A percentile compares a stretch with the other conserved stretches of the same genome.
phyloP scores from a whole-genome alignment of 768 basidiomycete species.

The Neoboletus brunneissimus region DNA sequence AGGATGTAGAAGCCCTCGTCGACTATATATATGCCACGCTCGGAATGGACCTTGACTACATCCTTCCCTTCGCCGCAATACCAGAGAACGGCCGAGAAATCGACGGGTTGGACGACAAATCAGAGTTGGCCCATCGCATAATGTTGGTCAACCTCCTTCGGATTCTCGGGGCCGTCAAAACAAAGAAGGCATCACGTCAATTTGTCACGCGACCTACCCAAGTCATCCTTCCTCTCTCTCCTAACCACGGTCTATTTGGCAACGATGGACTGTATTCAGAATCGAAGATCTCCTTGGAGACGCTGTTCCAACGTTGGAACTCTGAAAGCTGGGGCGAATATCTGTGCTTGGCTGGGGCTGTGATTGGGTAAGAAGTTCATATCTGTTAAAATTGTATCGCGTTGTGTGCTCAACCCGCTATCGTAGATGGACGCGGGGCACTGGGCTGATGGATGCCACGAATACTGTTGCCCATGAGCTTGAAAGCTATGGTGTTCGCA shows the following conservation, averaged over 20 bases:
- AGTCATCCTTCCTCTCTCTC: constrained; percentile 95
- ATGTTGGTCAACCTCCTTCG: constrained; percentile 98
- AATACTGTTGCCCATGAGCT: constrained; percentile 93
- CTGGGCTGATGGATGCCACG: constrained; percentile 93
- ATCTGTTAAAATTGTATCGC: constrained; percentile 6
- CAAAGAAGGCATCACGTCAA: constrained; percentile 94
- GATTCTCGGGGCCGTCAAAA: constrained; percentile 95
- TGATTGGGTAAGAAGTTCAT: constrained; percentile 75
- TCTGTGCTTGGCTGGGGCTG: constrained; percentile 94
- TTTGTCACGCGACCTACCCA: constrained; percentile 98
- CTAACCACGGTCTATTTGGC: constrained; percentile 97
- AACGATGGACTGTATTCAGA: constrained; percentile 98
- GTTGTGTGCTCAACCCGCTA: constrained; percentile 4
- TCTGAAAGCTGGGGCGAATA: constrained; percentile 99
- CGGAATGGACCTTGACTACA: constrained; percentile 96
- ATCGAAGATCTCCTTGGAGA: constrained; percentile 97
- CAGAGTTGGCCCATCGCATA: constrained; percentile 96
- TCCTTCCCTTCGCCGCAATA: constrained; percentile 96
- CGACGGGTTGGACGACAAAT: constrained; percentile 94
- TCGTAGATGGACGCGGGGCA: constrained; percentile 92
- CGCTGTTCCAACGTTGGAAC: constrained; percentile 95
- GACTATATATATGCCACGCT: constrained; percentile 97
- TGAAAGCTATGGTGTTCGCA: constrained; percentile 90
- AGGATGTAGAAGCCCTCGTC: constrained; percentile 96
- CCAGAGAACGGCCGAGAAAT: constrained; percentile 99